Evolutionary conservation across 2,329 filamentous ascomycete genomes (phyloP).

Genomic region (Aspergillus melleus): DNA sequence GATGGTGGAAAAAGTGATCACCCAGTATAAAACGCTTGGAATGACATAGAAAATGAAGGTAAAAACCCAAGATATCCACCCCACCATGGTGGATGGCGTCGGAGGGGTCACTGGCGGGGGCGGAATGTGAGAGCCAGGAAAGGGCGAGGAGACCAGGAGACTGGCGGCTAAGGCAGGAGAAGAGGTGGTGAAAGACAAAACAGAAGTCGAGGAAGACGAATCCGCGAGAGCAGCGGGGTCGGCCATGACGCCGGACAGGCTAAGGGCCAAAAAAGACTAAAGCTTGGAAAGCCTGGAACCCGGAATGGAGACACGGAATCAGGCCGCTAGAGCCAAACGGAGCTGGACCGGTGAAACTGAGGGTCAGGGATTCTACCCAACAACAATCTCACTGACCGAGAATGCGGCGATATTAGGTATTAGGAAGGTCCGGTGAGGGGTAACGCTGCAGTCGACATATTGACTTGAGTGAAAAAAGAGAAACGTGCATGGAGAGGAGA

Average conservation of each 20-base stretch:
- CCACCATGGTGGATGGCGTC: slow-evolving; percentile 39
- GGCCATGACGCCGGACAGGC: neutral
- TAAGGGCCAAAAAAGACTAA: neutral
- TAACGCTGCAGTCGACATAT: neutral
- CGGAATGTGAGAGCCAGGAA: slow-evolving; percentile 20
- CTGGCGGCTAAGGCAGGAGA: slow-evolving; percentile 24
- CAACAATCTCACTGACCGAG: neutral
- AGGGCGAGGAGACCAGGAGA: slow-evolving; percentile 17
- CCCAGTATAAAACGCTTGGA: slow-evolving; percentile 69
- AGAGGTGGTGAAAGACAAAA: slow-evolving; percentile 11
- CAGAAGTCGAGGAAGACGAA: slow-evolving; percentile 10
- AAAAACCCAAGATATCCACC: slow-evolving; percentile 51
- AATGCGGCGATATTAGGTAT: neutral
- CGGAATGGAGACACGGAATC: neutral
- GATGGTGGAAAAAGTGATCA: slow-evolving; percentile 81
- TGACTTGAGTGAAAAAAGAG: neutral
- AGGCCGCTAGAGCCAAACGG: neutral
- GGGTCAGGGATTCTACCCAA: neutral
- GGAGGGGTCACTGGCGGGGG: slow-evolving; percentile 31
- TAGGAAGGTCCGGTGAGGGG: neutral
- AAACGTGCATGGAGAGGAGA: neutral
- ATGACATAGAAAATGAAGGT: slow-evolving; percentile 54
- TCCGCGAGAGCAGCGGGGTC: neutral
- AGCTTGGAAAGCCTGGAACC: neutral
- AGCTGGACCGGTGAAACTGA: neutral